phyloP scores from a whole-genome alignment of 108 stramenopile genomes.

The Aureococcus anophagefferens region DNA sequence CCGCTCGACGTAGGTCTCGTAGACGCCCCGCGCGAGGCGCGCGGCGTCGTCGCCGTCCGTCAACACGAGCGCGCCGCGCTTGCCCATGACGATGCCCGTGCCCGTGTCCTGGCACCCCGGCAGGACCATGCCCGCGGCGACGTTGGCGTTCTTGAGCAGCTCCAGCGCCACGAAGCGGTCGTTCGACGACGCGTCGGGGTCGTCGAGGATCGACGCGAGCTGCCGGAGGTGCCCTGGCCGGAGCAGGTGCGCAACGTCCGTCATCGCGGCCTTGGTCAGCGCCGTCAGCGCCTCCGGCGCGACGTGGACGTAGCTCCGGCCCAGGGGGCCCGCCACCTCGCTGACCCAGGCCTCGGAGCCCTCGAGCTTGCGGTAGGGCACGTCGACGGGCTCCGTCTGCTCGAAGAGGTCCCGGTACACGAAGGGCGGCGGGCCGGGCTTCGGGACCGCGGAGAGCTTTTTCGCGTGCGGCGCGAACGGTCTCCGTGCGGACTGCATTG shows the following conservation, averaged over 20 bases:
- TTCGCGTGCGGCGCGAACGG: no score
- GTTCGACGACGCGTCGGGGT: constrained; percentile 83
- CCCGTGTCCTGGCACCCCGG: constrained; percentile 95
- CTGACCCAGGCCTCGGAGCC: constrained; percentile 26
- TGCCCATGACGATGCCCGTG: constrained; percentile 85
- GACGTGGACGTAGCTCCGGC: constrained; percentile 9
- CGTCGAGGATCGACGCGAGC: constrained; percentile 80
- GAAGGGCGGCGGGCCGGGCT: constrained; percentile 22
- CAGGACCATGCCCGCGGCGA: constrained; percentile 72
- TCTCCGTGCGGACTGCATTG: no score
- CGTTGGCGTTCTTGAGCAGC: constrained; percentile 87
- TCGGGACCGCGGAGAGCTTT: no score
- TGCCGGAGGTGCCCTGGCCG: constrained; percentile 78
- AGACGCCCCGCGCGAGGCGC: constrained; percentile 70
- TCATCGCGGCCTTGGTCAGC: constrained; percentile 33
- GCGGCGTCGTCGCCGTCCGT: constrained; percentile 91
- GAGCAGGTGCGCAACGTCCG: constrained; percentile 81
- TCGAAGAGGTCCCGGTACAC: constrained; percentile 33
- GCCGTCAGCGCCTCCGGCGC: constrained; percentile 31
- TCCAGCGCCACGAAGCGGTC: constrained; percentile 90
- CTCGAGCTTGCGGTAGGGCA: constrained; percentile 37
- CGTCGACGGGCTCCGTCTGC: constrained; percentile 11
- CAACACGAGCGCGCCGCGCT: constrained; percentile 75
- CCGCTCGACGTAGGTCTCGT: constrained; percentile 75
- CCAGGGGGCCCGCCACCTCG: constrained; percentile 13